Conservation (phyloP, 768 basidiomycete species). For the Hemileccinum impolitum region DNA sequence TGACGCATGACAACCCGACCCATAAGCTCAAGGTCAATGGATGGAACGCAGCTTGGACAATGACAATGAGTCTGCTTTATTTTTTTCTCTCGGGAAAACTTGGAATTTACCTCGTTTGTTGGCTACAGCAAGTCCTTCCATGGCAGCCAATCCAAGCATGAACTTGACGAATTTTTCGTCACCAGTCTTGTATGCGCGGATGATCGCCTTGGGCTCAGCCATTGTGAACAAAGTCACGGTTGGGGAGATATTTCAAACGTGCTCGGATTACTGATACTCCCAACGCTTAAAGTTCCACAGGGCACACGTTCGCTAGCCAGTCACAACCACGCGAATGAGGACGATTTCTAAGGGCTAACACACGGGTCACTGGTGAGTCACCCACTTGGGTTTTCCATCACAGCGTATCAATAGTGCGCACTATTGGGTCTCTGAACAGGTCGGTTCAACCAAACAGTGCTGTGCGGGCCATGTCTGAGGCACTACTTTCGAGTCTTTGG, state of each 20-base stretch:
- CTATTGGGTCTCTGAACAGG: too few species aligned
- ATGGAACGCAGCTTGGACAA: constrained; percentile 46
- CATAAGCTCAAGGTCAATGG: constrained; percentile 61
- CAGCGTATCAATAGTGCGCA: too few species aligned
- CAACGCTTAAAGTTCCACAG: neutral
- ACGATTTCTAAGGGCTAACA: too few species aligned
- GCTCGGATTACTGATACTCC: constrained; percentile 4
- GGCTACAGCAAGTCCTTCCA: constrained; percentile 66
- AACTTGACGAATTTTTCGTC: constrained; percentile 67
- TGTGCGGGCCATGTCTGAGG: too few species aligned
- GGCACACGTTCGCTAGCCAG: constrained; percentile 9
- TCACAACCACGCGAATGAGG: neutral
- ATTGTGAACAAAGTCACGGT: constrained; percentile 23
- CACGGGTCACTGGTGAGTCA: too few species aligned
- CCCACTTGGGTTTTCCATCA: too few species aligned
- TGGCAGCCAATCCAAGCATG: constrained; percentile 57
- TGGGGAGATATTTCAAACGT: neutral
- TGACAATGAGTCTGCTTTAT: neutral
- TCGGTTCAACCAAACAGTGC: too few species aligned
- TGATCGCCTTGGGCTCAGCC: constrained; percentile 42
- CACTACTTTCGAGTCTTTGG: too few species aligned
- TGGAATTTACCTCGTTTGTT: constrained; percentile 51
- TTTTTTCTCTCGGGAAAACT: neutral
- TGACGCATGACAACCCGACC: constrained; percentile 54
- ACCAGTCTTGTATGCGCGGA: constrained; percentile 47